Evolutionary conservation across 768 basidiomycete species (phyloP).

Genomic region (Leucocoprinus leucothites): DNA sequence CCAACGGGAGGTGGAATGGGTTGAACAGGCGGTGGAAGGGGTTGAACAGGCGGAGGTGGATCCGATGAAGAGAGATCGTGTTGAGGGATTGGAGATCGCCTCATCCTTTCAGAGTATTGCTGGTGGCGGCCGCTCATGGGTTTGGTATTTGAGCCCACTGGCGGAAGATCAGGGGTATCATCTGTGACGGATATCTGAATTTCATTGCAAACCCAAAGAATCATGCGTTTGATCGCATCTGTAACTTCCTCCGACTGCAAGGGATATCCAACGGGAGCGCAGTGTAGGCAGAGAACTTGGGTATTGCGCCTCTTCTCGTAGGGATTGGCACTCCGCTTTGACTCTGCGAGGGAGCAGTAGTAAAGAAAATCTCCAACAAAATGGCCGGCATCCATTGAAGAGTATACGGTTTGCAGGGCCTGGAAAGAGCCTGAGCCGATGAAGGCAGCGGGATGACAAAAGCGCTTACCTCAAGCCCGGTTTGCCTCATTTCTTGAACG

Average conservation of each 20-base stretch:
- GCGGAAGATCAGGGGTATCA: constrained; percentile 10
- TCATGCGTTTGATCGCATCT: constrained; percentile 56
- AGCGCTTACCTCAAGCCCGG: constrained; percentile 43
- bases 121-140: neutral
- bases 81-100: neutral
- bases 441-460: neutral
- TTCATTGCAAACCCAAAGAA: constrained; percentile 56
- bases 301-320: constrained; percentile 10
- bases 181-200: constrained; percentile 16
- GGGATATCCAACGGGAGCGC: constrained; percentile 65
- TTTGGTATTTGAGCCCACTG: constrained; percentile 5
- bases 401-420: constrained; percentile 53
- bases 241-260: constrained; percentile 65
- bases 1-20: constrained; percentile 1
- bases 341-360: constrained; percentile 73
- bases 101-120: neutral
- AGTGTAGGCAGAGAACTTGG: constrained; percentile 68
- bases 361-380: constrained; percentile 77
- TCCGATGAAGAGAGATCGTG: neutral
- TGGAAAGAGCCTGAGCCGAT: constrained; percentile 1
- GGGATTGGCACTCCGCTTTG: constrained; percentile 39
- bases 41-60: neutral
- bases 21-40: neutral
- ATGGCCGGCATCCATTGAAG: constrained; percentile 74
- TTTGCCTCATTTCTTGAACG: constrained; percentile 50